These are phyloP conservation scores for Spatholobus suberectus DNA, from an alignment of 306 rosid genomes.

Conservation along the genomic window DNA sequence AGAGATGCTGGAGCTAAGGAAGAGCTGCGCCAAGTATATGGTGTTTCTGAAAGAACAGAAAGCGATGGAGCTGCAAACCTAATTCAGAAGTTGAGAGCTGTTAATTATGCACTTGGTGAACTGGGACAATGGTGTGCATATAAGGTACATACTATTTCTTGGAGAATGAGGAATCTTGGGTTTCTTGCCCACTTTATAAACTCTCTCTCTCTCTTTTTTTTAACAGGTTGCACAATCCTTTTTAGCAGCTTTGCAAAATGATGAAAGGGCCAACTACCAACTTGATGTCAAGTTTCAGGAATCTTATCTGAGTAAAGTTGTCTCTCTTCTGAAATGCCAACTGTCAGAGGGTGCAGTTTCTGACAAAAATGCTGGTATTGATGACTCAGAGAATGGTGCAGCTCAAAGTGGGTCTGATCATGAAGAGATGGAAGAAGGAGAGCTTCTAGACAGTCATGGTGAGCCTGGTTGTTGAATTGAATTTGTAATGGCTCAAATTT, in stretches of 20 bases:
- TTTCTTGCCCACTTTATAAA: constrained; percentile 34
- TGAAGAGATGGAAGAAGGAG: constrained; percentile 95
- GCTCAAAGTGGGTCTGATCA: constrained; percentile 51
- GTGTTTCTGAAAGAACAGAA: constrained; percentile 98
- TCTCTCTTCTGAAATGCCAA: constrained; percentile 85
- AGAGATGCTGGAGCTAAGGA: constrained; percentile 99
- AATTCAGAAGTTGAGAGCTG: constrained; percentile 94
- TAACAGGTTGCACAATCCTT: constrained; percentile 92
- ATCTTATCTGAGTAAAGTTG: constrained; percentile 78
- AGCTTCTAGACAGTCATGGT: constrained; percentile 98
- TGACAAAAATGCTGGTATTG: constrained; percentile 62
- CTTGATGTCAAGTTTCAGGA: constrained; percentile 99
- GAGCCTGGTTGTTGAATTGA: constrained; percentile 52
- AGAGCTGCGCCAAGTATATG: constrained; percentile 96
- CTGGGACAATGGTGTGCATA: constrained; percentile 99
- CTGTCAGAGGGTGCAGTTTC: constrained; percentile 92
- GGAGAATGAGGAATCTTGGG: constrained; percentile 15
- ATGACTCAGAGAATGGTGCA: constrained; percentile 44
- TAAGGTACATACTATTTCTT: constrained; percentile 61
- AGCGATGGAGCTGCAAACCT: constrained; percentile 99
- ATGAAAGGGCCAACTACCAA: constrained; percentile 98
- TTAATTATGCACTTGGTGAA: constrained; percentile 97
- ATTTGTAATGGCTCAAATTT: constrained; percentile 32
- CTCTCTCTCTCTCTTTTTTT: constrained; percentile 34
- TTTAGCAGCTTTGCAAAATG: constrained; percentile 95